Base-by-base conservation (phyloP, 441 rosid genomes). In the Lagerstroemia fauriei region DNA sequence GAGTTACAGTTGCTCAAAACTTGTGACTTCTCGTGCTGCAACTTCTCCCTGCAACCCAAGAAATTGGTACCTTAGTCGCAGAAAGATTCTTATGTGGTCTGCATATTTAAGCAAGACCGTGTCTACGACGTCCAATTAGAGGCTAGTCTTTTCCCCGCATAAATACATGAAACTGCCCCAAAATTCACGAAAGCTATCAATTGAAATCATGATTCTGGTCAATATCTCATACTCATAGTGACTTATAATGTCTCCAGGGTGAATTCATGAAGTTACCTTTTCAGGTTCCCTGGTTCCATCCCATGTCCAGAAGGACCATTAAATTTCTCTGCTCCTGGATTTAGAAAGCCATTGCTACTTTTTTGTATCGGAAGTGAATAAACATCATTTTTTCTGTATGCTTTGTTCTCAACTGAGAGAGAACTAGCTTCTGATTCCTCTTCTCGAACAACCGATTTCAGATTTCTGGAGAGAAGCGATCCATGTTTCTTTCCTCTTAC, bases 351-450 rank as follows among this genome's bases (percentile, higher is more conserved):
- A 82, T 84, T 85, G 81, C 77, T 85, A 80, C 81, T 87, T 82
- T 80, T 88, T 85, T 89, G 85, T 84, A 86, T 89, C 89, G 86
- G 84, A 86, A 77, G 91, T 29, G 98, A 93, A 87, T 92, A 92
- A 72, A 91, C 94, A 84, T 92, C 97, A 75, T 88, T 92, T 83
- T 48, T 84, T 47, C 89, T 81, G 71, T 85, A 88, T n/a, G 76
- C 90, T 66, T 91, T 94, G 87, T 90, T 91, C 88, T 96, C 98
- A 81, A 94, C 92, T 1, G 98, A 94, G 73, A 95, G 92, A 29
- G 99, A 96, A 87, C 98, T 96, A 74, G 96, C 95, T 90, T 95
- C 98, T 71, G 99, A 96, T 88, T 96, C 98, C 88, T 97, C 98
- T 71, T 97, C 98, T 81, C 98, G 93, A 89, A 91, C 90, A 87